These are phyloP conservation scores for Niebla homalea DNA, from an alignment of 495 filamentous ascomycete genomes.

Conservation along the genomic window DNA sequence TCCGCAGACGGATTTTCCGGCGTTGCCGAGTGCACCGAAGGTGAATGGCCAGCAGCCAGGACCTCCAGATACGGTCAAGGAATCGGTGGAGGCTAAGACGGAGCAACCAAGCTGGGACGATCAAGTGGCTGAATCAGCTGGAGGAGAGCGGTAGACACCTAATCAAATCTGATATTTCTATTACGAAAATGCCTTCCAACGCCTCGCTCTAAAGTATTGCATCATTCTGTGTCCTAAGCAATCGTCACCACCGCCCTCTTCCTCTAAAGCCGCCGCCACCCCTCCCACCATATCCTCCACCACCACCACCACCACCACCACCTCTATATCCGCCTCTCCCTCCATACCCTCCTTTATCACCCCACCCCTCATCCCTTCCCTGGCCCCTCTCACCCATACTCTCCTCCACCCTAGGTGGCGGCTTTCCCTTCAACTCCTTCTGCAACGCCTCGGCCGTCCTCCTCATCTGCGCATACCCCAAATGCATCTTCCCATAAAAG, in stretches of 20 bases:
- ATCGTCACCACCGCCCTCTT: conserved; percentile 9
- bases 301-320: conserved; percentile 34
- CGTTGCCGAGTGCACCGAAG: conserved; percentile 25
- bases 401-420: conserved; percentile 45
- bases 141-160: background rate
- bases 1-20: conserved; percentile 24
- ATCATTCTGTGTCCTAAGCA: background rate
- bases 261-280: conserved; percentile 5
- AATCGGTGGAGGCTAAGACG: background rate
- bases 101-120: conserved; percentile 26
- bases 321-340: conserved; percentile 36
- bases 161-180: background rate
- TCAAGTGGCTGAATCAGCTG: conserved; percentile 20
- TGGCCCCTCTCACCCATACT: conserved; percentile 19
- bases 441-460: conserved; percentile 76
- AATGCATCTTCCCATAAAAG: conserved; percentile 98
- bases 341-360: conserved; percentile 43
- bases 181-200: background rate
- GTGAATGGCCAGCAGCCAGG: conserved; percentile 8
- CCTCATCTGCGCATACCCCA: conserved; percentile 96
- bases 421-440: conserved; percentile 67
- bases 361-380: conserved; percentile 36
- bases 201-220: conserved; percentile 9
- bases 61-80: conserved; percentile 16
- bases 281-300: conserved; percentile 23